These are phyloP conservation scores for Castanea mollissima DNA, from an alignment of 306 rosid genomes.

Conservation along the genomic window DNA sequence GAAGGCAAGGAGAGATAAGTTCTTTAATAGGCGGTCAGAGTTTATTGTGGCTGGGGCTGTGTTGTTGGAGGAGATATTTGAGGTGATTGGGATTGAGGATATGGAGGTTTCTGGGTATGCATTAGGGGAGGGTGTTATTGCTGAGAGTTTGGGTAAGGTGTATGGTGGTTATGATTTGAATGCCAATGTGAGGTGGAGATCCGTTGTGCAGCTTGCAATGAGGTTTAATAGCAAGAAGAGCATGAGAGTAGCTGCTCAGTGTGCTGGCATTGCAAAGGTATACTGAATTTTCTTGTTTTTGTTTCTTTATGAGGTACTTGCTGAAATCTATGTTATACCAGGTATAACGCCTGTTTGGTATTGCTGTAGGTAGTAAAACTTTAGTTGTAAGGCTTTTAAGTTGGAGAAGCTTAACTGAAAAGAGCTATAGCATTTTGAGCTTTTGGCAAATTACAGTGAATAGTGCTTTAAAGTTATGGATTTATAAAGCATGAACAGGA, in stretches of 20 bases:
- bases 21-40: conserved; percentile 30
- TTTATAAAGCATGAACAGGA: no score
- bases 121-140: conserved; percentile 38
- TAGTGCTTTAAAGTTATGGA: no score
- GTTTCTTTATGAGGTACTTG: not conserved
- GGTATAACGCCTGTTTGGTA: not conserved
- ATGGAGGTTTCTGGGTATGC: conserved; percentile 40
- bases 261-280: conserved; percentile 35
- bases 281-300: not conserved
- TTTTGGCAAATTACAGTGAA: no score
- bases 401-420: no score
- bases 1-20: conserved; percentile 15
- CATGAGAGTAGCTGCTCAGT: conserved; percentile 29
- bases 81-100: conserved; percentile 30
- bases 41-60: conserved; percentile 39
- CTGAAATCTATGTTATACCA: not conserved
- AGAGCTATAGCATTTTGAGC: no score
- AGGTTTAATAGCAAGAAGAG: conserved; percentile 32
- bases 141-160: conserved; percentile 15
- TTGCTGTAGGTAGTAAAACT: not conserved
- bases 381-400: no score
- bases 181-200: conserved; percentile 26
- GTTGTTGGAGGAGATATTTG: conserved; percentile 37
- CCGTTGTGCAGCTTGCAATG: conserved; percentile 27
- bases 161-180: conserved; percentile 8